phyloP scores from a whole-genome alignment of 805 yeast genomes.

The Candida xyloterini region DNA sequence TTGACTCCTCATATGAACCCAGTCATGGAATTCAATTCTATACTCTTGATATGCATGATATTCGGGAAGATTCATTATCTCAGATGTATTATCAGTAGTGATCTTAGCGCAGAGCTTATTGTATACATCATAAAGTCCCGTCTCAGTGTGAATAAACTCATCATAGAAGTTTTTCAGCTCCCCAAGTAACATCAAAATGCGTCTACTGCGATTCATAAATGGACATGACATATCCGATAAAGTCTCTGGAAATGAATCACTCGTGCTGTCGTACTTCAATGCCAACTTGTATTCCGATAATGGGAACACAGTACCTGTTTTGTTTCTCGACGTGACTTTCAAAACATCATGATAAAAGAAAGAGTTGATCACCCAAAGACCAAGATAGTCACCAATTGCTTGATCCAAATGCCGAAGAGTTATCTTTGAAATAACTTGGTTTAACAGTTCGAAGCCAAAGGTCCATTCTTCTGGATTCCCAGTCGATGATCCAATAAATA shows the following conservation, averaged over 20 bases:
- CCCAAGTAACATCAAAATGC: conserved; percentile 21
- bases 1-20: conserved; percentile 21
- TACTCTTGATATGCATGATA: conserved; percentile 19
- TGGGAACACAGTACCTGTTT: conserved; percentile 24
- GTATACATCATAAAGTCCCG: conserved; percentile 5
- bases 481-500: conserved; percentile 18
- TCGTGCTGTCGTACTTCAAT: conserved; percentile 5
- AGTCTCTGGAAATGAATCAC: background rate
- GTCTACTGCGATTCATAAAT: conserved; percentile 20
- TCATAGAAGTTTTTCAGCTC: conserved; percentile 18
- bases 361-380: conserved; percentile 19
- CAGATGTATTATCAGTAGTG: conserved; percentile 8
- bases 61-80: conserved; percentile 8
- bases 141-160: conserved; percentile 4
- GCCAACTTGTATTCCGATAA: conserved; percentile 18
- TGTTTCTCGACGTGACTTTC: conserved; percentile 21
- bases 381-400: conserved; percentile 6
- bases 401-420: conserved; percentile 15
- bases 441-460: conserved; percentile 17
- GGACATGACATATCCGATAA: conserved; percentile 7
- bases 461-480: conserved; percentile 23
- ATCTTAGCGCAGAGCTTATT: background rate
- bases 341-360: conserved; percentile 26
- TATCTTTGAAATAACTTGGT: conserved; percentile 10
- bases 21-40: conserved; percentile 23